phyloP scores from a whole-genome alignment of 768 basidiomycete species.

The Pleurotus cornucopiae region DNA sequence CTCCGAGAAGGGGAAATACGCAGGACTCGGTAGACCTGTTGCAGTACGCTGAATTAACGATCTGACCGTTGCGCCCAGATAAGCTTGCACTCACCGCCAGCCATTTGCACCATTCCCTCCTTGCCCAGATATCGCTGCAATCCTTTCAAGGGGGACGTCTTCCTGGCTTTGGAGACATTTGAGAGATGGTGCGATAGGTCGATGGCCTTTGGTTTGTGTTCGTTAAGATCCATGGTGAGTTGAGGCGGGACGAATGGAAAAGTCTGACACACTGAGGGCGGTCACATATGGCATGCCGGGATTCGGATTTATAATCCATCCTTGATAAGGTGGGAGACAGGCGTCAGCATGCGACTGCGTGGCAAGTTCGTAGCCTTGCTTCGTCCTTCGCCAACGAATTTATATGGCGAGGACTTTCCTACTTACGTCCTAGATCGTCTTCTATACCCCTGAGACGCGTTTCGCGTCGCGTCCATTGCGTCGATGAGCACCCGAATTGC shows the following conservation, averaged over 20 bases:
- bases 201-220: conserved; percentile 35
- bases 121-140: conserved; percentile 55
- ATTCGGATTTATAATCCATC: conserved; percentile 3
- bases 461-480: neutral
- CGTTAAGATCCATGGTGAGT: conserved; percentile 1
- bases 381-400: neutral
- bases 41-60: neutral
- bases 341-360: neutral
- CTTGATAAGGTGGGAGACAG: conserved; percentile 6
- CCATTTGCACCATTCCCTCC: conserved; percentile 54
- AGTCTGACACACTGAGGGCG: neutral
- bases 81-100: conserved; percentile 51
- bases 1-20: conserved; percentile 66
- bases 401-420: neutral
- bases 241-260: neutral
- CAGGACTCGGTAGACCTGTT: conserved; percentile 60
- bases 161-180: conserved; percentile 42
- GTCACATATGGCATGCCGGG: neutral
- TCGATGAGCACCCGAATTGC: neutral
- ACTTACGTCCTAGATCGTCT: neutral
- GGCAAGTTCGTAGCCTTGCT: neutral
- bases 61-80: neutral
- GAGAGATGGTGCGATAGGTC: conserved; percentile 76
- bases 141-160: conserved; percentile 59
- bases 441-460: neutral